Conservation (phyloP, 75 land plant genomes). For the Cryptomeria japonica region DNA sequence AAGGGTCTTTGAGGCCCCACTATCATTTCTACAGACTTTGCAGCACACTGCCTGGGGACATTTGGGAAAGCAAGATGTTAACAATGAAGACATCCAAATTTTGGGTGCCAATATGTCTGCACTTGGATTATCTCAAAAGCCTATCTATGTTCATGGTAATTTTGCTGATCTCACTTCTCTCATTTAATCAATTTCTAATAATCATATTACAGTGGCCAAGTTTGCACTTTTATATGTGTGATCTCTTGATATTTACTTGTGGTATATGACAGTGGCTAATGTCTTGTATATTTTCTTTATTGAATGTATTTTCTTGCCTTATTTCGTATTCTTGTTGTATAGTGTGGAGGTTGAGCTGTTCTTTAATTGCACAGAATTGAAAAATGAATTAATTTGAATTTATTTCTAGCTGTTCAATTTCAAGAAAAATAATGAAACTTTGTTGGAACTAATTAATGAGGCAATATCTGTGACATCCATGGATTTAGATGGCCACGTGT, state of each 20-base stretch:
- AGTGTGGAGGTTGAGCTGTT: neutral
- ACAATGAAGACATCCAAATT: slow-evolving; percentile 62
- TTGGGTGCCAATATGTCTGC: slow-evolving; percentile 99
- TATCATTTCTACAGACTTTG: slow-evolving; percentile 87
- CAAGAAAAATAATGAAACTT: neutral
- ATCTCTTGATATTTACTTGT: neutral
- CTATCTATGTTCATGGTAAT: slow-evolving; percentile 76
- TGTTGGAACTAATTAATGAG: neutral
- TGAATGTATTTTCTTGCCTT: neutral
- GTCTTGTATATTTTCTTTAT: neutral
- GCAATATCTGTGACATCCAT: neutral
- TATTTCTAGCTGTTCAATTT: too few species aligned
- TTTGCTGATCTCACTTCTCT: slow-evolving; percentile 4
- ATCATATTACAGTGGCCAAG: neutral
- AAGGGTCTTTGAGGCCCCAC: slow-evolving; percentile 95
- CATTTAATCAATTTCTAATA: neutral
- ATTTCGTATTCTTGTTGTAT: neutral
- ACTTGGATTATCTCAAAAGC: slow-evolving; percentile 95
- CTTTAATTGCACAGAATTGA: neutral
- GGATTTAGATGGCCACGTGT: neutral
- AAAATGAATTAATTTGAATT: neutral
- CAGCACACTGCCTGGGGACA: slow-evolving; percentile 29
- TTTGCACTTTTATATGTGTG: neutral
- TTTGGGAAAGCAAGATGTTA: slow-evolving; percentile 22
- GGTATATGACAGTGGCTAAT: neutral